A percentile compares a stretch with the other conserved stretches of the same genome.
phyloP scores from a whole-genome alignment of 768 basidiomycete genomes.

The Saitozyma sp. region DNA sequence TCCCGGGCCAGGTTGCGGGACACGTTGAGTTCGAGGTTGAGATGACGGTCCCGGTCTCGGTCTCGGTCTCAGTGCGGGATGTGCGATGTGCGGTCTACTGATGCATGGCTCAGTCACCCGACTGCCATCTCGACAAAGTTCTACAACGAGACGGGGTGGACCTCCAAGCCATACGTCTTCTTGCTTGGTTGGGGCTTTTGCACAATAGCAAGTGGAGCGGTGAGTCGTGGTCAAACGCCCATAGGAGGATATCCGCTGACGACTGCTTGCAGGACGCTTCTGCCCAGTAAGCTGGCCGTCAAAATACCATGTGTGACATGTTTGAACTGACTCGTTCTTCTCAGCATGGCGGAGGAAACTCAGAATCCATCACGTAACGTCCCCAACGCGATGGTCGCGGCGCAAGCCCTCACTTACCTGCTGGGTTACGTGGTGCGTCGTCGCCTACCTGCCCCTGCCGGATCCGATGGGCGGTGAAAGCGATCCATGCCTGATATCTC shows the following conservation, averaged over 20 bases:
- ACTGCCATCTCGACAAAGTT: conserved; percentile 17
- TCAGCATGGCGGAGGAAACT: conserved; percentile 54
- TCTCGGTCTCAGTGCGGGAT: no score
- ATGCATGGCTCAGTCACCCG: conserved; percentile 3
- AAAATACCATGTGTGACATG: neutral
- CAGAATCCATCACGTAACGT: conserved; percentile 53
- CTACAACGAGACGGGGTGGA: conserved; percentile 41
- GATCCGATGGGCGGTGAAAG: neutral
- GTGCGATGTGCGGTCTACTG: neutral
- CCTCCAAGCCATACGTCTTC: conserved; percentile 50
- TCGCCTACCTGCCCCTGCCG: conserved; percentile 6
- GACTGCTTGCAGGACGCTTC: conserved; percentile 46
- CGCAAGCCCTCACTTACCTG: conserved; percentile 45
- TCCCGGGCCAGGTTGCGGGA: no score
- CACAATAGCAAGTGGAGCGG: conserved; percentile 52
- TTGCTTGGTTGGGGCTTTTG: conserved; percentile 53
- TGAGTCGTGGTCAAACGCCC: neutral
- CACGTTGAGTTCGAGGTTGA: no score
- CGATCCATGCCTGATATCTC: neutral
- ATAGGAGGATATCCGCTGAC: neutral
- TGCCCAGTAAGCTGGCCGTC: conserved; percentile 46
- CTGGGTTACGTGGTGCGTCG: conserved; percentile 52
- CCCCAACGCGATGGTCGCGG: conserved; percentile 52
- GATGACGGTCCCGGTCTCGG: no score
- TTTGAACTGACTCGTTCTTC: conserved; percentile 6